Evolutionary conservation across 1,284 basidiomycete genomes (phyloP).

Genomic region (Lentinus polychrous): DNA sequence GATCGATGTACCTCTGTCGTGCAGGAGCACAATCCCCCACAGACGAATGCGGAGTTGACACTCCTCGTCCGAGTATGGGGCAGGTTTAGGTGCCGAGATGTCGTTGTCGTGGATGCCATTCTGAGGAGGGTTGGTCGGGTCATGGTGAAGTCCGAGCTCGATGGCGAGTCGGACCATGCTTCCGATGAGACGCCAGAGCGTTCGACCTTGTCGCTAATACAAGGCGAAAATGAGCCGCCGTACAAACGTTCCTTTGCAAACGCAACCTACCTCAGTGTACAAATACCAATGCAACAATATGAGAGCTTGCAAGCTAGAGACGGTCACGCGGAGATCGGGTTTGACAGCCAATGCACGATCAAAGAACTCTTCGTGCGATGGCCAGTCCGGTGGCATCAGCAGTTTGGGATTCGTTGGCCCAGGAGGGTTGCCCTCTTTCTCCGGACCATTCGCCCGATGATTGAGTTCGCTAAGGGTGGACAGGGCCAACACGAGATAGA

Average conservation of each 20-base stretch:
- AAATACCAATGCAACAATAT: slow-evolving; percentile 81
- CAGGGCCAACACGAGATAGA: slow-evolving; percentile 70
- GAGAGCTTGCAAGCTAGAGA: slow-evolving; percentile 72
- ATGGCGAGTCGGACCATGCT: slow-evolving; percentile 72
- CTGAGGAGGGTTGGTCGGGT: slow-evolving; percentile 54
- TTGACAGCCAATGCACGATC: slow-evolving; percentile 68
- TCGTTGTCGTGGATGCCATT: slow-evolving; percentile 33
- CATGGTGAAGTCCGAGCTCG: slow-evolving; percentile 77
- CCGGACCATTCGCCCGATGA: slow-evolving; percentile 45
- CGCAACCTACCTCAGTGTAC: slow-evolving; percentile 66
- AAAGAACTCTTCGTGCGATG: slow-evolving; percentile 75
- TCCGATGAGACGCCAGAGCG: slow-evolving; percentile 77
- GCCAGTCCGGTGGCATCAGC: slow-evolving; percentile 68
- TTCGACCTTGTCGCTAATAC: slow-evolving; percentile 70
- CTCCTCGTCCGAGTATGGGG: slow-evolving; percentile 61
- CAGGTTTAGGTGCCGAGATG: background rate
- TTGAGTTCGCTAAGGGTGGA: slow-evolving; percentile 78
- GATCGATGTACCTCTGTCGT: slow-evolving; percentile 79
- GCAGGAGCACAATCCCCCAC: slow-evolving; percentile 75
- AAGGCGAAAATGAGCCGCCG: slow-evolving; percentile 7
- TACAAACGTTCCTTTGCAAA: slow-evolving; percentile 5
- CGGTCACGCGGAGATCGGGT: slow-evolving; percentile 71
- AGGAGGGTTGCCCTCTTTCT: slow-evolving; percentile 28
- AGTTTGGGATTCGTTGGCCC: slow-evolving; percentile 49
- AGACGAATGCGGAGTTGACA: slow-evolving; percentile 68